Base-by-base conservation (phyloP, 306 rosid species). In the Corylus americana region DNA sequence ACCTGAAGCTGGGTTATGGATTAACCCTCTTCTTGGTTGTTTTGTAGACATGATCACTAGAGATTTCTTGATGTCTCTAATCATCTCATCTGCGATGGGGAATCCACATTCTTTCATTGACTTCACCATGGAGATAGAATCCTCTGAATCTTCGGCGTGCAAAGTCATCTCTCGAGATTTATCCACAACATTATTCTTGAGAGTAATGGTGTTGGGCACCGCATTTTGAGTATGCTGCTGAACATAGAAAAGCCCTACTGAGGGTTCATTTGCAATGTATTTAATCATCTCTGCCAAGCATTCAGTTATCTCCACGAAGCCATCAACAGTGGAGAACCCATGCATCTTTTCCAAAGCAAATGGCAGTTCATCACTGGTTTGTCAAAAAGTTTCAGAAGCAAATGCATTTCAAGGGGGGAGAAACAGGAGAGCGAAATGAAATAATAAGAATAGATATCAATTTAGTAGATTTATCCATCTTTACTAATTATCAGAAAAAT, bases 201-300 rank as follows among this genome's bases (percentile, higher is more conserved):
- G 88, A 74, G 80, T 79, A 45, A 88, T 35, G 22, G 91, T 80
- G 74, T 88, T 89, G 39, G 98, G 94, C 64, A 89, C 95, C 25
- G 93, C 92, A 71, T 89, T 92, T 77, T 91, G 93, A 61, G 91
- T 82, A 78, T 95, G 98, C 76, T 95, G 97, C 83, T 95, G 99
- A 81, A 93, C 73, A 74, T 81, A 95, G 91, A 84, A 93, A 78
- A 95, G 94, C 79, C 99, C 99, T 25, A 87, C 88, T 18, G 98
- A 93, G 12, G 98, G 99, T 87, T 95, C 98, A 55, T 95, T 91
- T 39, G 98, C 97, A 57, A 90, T 81, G 16, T 85, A 88, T 73
- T 89, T 95, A 49, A 88, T 89, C 98, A 95, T 95, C 85, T 92
- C 94, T 35, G 90, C 97, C 85, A 87, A 39, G 86, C 91, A 77